phyloP scores from a whole-genome alignment of 1,284 basidiomycete species.

The Fomitopsis schrenkii region DNA sequence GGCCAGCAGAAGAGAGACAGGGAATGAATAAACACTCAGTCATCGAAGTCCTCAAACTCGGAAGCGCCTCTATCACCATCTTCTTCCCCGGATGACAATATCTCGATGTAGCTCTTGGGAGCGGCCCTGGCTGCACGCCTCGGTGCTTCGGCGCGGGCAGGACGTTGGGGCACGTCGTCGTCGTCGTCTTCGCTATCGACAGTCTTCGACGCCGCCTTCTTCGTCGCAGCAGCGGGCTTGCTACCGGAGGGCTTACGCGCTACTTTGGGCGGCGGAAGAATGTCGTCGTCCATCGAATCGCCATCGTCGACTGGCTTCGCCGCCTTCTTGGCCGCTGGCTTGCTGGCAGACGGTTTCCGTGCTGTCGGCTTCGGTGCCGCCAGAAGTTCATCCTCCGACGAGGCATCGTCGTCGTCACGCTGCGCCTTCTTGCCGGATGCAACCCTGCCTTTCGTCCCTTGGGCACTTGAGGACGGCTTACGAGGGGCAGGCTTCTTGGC shows the following conservation, averaged over 20 bases:
- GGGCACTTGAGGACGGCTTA: constrained; percentile 20
- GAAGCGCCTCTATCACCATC: constrained; percentile 19
- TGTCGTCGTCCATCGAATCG: constrained; percentile 17
- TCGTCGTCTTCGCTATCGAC: constrained; percentile 35
- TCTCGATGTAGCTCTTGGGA: constrained; percentile 37
- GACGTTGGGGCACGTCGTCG: constrained; percentile 15
- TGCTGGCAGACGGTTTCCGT: constrained; percentile 5
- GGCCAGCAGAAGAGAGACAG: too few relatives aligned
- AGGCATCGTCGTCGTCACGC: constrained; percentile 34
- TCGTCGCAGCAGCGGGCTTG: constrained; percentile 1
- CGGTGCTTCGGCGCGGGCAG: constrained; percentile 28
- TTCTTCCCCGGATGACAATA: constrained; percentile 35
- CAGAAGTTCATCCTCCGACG: constrained; percentile 15
- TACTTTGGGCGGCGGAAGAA: constrained; percentile 17
- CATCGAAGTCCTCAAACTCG: constrained; percentile 28
- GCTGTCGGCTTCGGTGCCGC: constrained; percentile 15
- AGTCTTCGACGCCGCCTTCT: constrained; percentile 3
- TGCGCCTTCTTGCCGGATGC: constrained; percentile 32
- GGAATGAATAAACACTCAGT: too few relatives aligned
- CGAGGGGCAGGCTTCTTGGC: constrained; percentile 22
- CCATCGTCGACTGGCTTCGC: constrained; percentile 34
- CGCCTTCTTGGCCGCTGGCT: constrained; percentile 2
- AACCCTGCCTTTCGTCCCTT: constrained; percentile 28
- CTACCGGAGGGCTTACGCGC: constrained; percentile 4
- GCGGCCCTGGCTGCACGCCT: constrained; percentile 31